A percentile compares a stretch with the other conserved stretches of the same genome.
phyloP scores from a whole-genome alignment of 2,329 filamentous ascomycete species.

The Sphaerostilbella broomeana region DNA sequence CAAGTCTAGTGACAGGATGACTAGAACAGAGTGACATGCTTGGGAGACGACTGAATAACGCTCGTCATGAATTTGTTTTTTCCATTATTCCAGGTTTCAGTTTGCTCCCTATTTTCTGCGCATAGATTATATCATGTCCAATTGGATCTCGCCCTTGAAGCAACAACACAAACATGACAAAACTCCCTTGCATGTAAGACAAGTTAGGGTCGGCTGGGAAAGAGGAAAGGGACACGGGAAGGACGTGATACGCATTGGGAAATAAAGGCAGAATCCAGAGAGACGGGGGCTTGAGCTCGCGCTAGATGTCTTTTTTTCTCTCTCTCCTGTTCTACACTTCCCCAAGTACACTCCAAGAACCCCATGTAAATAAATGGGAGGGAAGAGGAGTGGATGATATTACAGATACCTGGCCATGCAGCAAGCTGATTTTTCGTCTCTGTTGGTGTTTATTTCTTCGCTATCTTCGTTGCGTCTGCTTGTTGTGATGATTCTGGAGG shows the following conservation, averaged over 20 bases:
- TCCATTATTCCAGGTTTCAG: constrained; percentile 19
- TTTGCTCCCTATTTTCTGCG: constrained; percentile 23
- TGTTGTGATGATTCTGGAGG: constrained; percentile 7
- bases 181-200: constrained; percentile 12
- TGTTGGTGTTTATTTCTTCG: constrained; percentile 15
- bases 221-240: constrained; percentile 9
- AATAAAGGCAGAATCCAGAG: constrained; percentile 11
- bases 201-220: constrained; percentile 13
- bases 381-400: constrained; percentile 11
- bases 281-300: constrained; percentile 9
- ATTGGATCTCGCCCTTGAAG: constrained; percentile 26
- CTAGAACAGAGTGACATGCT: constrained; percentile 19
- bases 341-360: too few relatives aligned
- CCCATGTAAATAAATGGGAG: too few relatives aligned
- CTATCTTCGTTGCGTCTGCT: constrained; percentile 12
- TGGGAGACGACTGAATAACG: constrained; percentile 26
- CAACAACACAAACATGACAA: constrained; percentile 10
- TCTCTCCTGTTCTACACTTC: constrained; percentile 5
- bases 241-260: constrained; percentile 11
- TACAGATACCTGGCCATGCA: constrained; percentile 11
- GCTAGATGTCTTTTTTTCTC: constrained; percentile 13
- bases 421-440: constrained; percentile 12
- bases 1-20: constrained; percentile 12
- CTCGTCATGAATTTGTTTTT: constrained; percentile 25
- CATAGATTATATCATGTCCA: constrained; percentile 32